phyloP scores from a whole-genome alignment of 257 asterid genomes.

The Ilex asprella region DNA sequence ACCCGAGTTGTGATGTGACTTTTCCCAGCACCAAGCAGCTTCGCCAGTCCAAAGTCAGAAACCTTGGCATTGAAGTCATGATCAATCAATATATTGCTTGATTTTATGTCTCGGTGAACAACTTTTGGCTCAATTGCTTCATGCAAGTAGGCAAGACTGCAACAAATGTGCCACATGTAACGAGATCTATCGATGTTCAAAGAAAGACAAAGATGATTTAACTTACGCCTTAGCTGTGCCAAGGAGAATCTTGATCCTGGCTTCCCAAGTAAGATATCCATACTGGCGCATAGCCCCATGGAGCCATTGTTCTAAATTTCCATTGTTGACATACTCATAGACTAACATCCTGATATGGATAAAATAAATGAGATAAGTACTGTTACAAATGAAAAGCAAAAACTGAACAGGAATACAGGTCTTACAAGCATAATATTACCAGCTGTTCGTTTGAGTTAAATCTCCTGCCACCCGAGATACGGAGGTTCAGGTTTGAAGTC shows the following conservation, averaged over 20 bases:
- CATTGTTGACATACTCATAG: slow-evolving; percentile 84
- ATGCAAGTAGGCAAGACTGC: slow-evolving; percentile 88
- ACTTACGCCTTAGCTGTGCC: slow-evolving; percentile 99
- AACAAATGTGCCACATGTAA: slow-evolving; percentile 11
- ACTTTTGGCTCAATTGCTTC: slow-evolving; percentile 97
- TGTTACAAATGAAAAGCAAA: slow-evolving; percentile 6
- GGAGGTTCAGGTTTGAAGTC: too few relatives aligned
- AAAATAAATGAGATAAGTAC: not conserved
- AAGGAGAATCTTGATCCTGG: slow-evolving; percentile 78
- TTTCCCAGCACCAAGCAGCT: slow-evolving; percentile 90
- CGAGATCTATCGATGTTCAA: not conserved
- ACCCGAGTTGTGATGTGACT: slow-evolving; percentile 93
- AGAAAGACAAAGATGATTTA: slow-evolving; percentile 6
- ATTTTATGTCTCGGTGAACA: slow-evolving; percentile 88
- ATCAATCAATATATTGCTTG: slow-evolving; percentile 89
- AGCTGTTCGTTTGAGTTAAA: too few relatives aligned
- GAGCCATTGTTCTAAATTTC: slow-evolving; percentile 95
- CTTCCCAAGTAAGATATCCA: slow-evolving; percentile 92
- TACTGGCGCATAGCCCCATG: slow-evolving; percentile 97
- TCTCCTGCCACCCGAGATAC: too few relatives aligned
- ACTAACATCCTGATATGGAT: slow-evolving; percentile 52
- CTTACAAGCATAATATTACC: too few relatives aligned
- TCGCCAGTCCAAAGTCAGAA: slow-evolving; percentile 94
- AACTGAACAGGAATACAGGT: too few relatives aligned
- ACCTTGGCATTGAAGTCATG: slow-evolving; percentile 86